These are phyloP conservation scores for Blumeriella jaapii DNA, from an alignment of 2,329 filamentous ascomycete genomes.

Conservation along the genomic window DNA sequence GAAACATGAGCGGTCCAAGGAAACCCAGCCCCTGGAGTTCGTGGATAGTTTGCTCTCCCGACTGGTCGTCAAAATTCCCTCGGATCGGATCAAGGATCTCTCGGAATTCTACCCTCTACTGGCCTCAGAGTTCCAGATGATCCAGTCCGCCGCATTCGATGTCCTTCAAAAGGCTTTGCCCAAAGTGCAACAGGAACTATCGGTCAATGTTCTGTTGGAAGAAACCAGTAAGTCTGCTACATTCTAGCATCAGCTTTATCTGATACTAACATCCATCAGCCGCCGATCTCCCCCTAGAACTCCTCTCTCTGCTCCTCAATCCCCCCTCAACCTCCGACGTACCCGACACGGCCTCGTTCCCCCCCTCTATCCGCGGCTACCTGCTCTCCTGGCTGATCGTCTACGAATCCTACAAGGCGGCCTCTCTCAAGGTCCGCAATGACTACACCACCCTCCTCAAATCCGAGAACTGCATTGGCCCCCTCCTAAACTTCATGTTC, in stretches of 20 bases:
- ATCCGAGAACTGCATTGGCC: slow-evolving; percentile 53
- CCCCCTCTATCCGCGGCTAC: slow-evolving; percentile 62
- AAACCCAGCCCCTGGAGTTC: slow-evolving; percentile 58
- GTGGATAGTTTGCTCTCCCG: slow-evolving; percentile 65
- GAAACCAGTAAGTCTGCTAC: slow-evolving; percentile 39
- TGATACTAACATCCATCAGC: slow-evolving; percentile 27
- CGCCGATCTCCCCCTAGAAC: slow-evolving; percentile 68
- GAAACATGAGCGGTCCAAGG: slow-evolving; percentile 35
- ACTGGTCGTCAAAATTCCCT: slow-evolving; percentile 51
- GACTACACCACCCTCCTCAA: slow-evolving; percentile 75
- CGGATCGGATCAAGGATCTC: slow-evolving; percentile 49
- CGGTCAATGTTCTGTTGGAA: slow-evolving; percentile 63
- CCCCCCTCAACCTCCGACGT: slow-evolving; percentile 60
- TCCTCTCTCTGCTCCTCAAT: slow-evolving; percentile 73
- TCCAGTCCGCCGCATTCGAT: slow-evolving; percentile 72
- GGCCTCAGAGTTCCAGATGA: slow-evolving; percentile 58
- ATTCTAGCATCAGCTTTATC: background rate
- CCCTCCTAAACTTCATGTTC: slow-evolving; percentile 68
- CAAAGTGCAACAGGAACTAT: slow-evolving; percentile 65
- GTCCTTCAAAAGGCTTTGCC: slow-evolving; percentile 75
- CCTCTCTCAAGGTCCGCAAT: slow-evolving; percentile 70
- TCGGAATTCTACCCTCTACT: slow-evolving; percentile 65
- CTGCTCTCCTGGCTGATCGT: slow-evolving; percentile 81
- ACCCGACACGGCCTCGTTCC: slow-evolving; percentile 54
- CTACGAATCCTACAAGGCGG: slow-evolving; percentile 71